Base-by-base conservation (phyloP, 2,329 filamentous ascomycete species). In the Fusarium subtropicale region DNA sequence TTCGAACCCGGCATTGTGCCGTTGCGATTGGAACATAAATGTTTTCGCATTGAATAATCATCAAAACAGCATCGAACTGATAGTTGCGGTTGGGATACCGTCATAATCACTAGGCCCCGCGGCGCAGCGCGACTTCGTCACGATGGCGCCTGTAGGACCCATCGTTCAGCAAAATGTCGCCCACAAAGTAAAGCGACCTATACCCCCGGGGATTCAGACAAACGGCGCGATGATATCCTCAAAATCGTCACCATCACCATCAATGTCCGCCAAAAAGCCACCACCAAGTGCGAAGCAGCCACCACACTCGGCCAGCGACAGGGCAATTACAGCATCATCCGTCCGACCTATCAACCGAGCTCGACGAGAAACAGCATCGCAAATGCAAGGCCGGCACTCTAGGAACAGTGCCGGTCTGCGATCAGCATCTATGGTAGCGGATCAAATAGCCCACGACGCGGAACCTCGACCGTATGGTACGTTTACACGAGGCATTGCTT, bases 171-270 rank as follows among this genome's bases (percentile, higher is more conserved):
- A 82, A 61, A 79, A 80, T 75, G 81, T 78, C 72, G 75, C 79
- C 71, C 78, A 77, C 71, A 93, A 93, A 80, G 85, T 88, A 69
- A 93, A 93, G 81, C 89, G 90, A 36, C 89, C 89, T 64, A 82
- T 87, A 54, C 88, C 89, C 38, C 85, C 90, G 47, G 86, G 88
- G 45, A 87, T 91, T 60, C 90, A 91, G 77, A 86, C 88, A 64
- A 92, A 91, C 79, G 88, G 89, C 33, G 55, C 50, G 34, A 80
- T 82, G 62, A 82, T 82, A 68, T 80, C 87, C 26, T 85, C 86
- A 2, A 85, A 87, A 63, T 86, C 88, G 6, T 90, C 88, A 3
- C 85, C 89, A 2, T 87, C 87, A 6, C 86, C 86, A 7, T 87
- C 83, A 71, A 79, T 89, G 72, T 81, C 89, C 12, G 79, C 84